These are phyloP conservation scores for Dactylonectria estremocensis DNA, from an alignment of 2,329 filamentous ascomycete genomes.

Conservation along the genomic window DNA sequence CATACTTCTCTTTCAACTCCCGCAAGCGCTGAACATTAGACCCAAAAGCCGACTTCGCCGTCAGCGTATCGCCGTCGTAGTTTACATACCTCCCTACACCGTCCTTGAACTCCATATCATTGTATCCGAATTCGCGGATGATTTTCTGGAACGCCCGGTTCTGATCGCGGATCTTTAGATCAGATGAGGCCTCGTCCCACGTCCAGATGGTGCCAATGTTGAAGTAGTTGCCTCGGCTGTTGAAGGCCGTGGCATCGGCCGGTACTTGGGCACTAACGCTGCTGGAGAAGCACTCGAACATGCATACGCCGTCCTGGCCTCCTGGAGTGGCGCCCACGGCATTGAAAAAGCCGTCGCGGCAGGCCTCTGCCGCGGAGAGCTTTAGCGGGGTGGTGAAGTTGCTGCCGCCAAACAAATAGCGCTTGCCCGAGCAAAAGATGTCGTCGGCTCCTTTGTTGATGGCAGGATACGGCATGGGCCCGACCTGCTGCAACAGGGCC, in stretches of 20 bases:
- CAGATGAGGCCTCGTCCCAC: slow-evolving; percentile 36
- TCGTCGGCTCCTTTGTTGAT: slow-evolving; percentile 58
- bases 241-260: slow-evolving; percentile 41
- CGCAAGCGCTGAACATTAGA: slow-evolving; percentile 14
- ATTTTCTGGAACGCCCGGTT: slow-evolving; percentile 40
- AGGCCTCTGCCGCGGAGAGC: slow-evolving; percentile 41
- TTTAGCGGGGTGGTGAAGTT: slow-evolving; percentile 60
- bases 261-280: slow-evolving; percentile 33
- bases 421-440: slow-evolving; percentile 54
- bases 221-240: slow-evolving; percentile 45
- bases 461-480: slow-evolving; percentile 58
- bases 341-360: slow-evolving; percentile 34
- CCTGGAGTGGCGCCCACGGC: slow-evolving; percentile 36
- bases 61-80: slow-evolving; percentile 23
- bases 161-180: slow-evolving; percentile 39
- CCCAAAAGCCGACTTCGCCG: slow-evolving; percentile 17
- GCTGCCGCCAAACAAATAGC: slow-evolving; percentile 59
- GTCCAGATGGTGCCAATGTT: slow-evolving; percentile 39
- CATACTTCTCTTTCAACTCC: slow-evolving; percentile 24
- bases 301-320: slow-evolving; percentile 31
- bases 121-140: slow-evolving; percentile 40
- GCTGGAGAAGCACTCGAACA: slow-evolving; percentile 42
- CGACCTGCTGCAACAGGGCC: slow-evolving; percentile 54
- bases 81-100: slow-evolving; percentile 25
- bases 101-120: slow-evolving; percentile 34